Evolutionary conservation across 192 early-diverging fungal genomes (phyloP), one percentile per base, ranked within the genome.

Genomic region (Chytriomyces hyalinus): DNA sequence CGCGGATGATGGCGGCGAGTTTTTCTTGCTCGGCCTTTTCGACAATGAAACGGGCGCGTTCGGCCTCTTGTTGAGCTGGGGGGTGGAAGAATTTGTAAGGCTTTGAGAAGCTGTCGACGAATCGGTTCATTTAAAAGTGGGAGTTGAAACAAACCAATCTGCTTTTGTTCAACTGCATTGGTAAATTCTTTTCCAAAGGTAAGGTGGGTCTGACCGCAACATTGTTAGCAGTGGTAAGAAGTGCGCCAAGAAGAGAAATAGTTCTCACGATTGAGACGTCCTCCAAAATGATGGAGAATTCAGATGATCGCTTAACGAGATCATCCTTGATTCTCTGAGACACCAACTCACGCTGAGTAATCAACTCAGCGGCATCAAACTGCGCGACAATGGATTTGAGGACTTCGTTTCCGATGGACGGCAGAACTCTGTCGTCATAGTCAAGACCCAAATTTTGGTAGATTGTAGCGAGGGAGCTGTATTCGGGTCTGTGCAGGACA

Each of bases 11-110:
- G 11, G 93, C 90, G 9, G 98, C 98, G 80, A 92, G 89, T 87
- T 96, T 98, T 82, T 99, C 98, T 85, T 98, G 96, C 86, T 99
- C 95, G 24, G 98, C 98, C 86, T 93, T 94, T 81, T 99, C 98
- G 43, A 99, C 98, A 65, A 98, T 90, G 87, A 98, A 99, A 78
- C 93, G 92, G 49, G 98, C 98, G 68, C 98, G 94, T 84, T 99
- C 98, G 61, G 98, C 98, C 82, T 98, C 98, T 87, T 99, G 98
- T 80, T 99, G 97, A 53, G 98, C 86, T 79, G 20, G 2, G 75
- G 73, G 20, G 73, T 28, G 2, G 70, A 22, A 36, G 36, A 2
- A 36, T n/a, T 69, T n/a, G 67, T 49, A n/a, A 24, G 50, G 24
- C 47, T 17, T 75, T 17, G 26, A 3, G 65, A 74, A 80, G 49